These are phyloP conservation scores for Boeremia exigua DNA, from an alignment of 2,329 filamentous ascomycete genomes.

Conservation along the genomic window DNA sequence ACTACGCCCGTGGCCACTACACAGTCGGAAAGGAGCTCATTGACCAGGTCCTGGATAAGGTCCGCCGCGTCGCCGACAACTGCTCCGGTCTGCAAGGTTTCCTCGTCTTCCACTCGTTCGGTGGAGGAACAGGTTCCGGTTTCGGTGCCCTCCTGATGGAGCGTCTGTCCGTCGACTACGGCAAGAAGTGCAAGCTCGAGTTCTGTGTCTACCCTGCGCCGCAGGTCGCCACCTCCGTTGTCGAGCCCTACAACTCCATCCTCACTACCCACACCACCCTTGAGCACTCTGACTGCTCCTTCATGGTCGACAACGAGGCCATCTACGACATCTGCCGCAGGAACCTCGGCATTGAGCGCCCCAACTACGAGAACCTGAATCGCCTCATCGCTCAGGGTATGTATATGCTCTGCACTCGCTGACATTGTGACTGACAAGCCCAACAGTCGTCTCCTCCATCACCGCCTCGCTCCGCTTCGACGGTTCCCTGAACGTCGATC, in stretches of 20 bases:
- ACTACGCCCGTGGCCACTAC: conserved; percentile 99
- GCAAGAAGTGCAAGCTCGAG: conserved; percentile 99
- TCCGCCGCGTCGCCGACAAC: conserved; percentile 94
- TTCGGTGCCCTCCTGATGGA: conserved; percentile 99
- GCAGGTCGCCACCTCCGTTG: conserved; percentile 94
- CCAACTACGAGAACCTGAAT: conserved; percentile 99
- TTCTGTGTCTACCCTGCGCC: conserved; percentile 99
- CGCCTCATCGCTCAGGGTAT: conserved; percentile 94
- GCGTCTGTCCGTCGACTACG: conserved; percentile 97
- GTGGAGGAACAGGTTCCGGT: conserved; percentile 97
- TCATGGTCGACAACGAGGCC: conserved; percentile 99
- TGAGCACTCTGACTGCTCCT: conserved; percentile 99
- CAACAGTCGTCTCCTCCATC: conserved; percentile 91
- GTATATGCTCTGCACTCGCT: conserved; percentile 20
- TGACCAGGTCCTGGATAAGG: conserved; percentile 96
- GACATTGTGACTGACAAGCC: conserved; percentile 25
- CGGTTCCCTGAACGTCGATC: conserved; percentile 96
- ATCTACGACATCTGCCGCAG: conserved; percentile 99
- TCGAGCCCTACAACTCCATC: conserved; percentile 99
- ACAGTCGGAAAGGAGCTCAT: conserved; percentile 99
- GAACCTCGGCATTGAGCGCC: conserved; percentile 95
- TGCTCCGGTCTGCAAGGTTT: conserved; percentile 98
- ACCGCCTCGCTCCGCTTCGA: conserved; percentile 98
- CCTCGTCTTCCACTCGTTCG: conserved; percentile 99
- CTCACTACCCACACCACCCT: conserved; percentile 98